Base-by-base conservation (phyloP, 495 filamentous ascomycete species). In the Penicillium flavigenum region DNA sequence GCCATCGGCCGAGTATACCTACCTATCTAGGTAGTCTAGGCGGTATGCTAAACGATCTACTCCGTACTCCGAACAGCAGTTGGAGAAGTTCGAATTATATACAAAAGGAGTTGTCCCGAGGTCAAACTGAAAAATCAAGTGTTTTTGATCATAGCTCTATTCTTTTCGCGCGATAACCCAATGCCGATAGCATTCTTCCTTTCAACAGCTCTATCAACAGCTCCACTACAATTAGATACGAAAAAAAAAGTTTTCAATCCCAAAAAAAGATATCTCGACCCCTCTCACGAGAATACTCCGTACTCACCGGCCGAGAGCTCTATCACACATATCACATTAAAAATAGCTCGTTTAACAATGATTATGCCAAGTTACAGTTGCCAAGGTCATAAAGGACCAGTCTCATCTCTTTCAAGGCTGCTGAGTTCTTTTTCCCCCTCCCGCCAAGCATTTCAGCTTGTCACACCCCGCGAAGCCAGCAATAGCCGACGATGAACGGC, bases 391-490 rank as follows among this genome's bases (percentile, higher is more conserved):
- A n/a, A 46, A 46, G 44, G 44, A 46, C 7, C 22, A 27, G 5
- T 26, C 12, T 45, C 11, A 7, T 26, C 19, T 24, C 22, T 4
- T 45, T 9, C 3, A 46, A 7, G 29, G 5, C 7, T 17, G 17
- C 34, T 32, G 38, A 45, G 16, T 48, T 27, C 20, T 32, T 52
- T 53, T 26, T 5, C 47, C 39, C 49, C 27, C 9, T 34, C 31
- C 31, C 38, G 59, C 59, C 54, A 58, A 58, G 59, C 36, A 44
- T 39, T 45, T 58, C 54, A 39, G 24, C 36, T 42, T 17, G 24
- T 16, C 17, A 16, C 17, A 12, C 12, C n/a, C n/a, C 43, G 24
- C 22, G n/a, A 48, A 20, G 10, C 45, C 32, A n/a, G 7, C 51
- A 34, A 48, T 31, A 6, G 26, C 6, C 29, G 12, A 8, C 29